Percentiles rank a stretch among this genome's conserved stretches.
Evolutionary conservation across 331 rosid species (phyloP).

Genomic region (Saraca asoca): DNA sequence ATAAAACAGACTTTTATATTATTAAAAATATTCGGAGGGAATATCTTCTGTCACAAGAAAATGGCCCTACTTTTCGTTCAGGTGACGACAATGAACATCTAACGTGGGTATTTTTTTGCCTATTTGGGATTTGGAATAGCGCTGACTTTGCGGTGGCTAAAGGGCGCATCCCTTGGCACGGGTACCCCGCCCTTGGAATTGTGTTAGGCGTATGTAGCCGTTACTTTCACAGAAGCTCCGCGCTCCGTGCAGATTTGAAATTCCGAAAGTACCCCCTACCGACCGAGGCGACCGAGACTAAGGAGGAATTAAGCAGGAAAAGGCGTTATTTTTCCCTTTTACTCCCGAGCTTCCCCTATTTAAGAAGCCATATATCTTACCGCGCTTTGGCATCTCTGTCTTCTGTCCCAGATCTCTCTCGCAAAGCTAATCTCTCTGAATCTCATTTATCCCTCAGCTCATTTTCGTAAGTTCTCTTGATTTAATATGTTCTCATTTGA

Average conservation of each 20-base stretch:
- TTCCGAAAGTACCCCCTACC: slow-evolving; percentile 50
- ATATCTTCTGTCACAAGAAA: no score
- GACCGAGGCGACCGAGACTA: slow-evolving; percentile 37
- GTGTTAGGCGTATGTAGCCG: slow-evolving; percentile 30
- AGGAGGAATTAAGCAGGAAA: neutral
- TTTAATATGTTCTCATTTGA: neutral
- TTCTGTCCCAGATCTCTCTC: slow-evolving; percentile 20
- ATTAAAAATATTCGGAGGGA: no score
- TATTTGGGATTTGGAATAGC: no score
- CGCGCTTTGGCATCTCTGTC: slow-evolving; percentile 16
- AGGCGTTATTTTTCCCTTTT: slow-evolving; percentile 3
- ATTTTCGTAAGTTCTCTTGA: neutral
- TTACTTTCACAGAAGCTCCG: slow-evolving; percentile 42
- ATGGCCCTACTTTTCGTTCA: no score
- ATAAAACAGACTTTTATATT: no score
- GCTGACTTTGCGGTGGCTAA: no score
- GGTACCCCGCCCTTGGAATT: no score
- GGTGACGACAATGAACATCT: no score
- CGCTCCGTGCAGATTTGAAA: neutral
- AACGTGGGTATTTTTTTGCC: no score
- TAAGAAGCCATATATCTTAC: neutral
- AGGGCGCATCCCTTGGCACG: no score
- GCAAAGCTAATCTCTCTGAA: slow-evolving; percentile 31
- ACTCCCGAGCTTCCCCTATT: neutral
- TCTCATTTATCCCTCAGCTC: slow-evolving; percentile 9